Evolutionary conservation across 73 alveolate genomes (phyloP).

Genomic region (Halteria grandinella): DNA sequence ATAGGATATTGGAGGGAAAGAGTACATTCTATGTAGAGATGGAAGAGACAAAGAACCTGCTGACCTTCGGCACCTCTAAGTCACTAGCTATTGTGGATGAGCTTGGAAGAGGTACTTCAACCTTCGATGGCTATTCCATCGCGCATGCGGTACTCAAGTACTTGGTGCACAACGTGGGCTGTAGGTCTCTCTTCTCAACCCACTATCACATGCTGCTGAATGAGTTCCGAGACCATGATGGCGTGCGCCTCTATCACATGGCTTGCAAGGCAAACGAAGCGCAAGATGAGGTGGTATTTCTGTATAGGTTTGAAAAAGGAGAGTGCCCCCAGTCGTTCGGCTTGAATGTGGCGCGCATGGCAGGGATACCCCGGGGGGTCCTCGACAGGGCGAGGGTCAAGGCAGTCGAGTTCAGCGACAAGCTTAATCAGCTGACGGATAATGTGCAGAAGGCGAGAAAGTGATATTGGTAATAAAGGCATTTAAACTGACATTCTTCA

Average conservation of each 20-base stretch:
- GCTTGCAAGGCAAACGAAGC: constrained; percentile 80
- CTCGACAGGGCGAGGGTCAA: constrained; percentile 52
- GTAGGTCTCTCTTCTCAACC: constrained; percentile 92
- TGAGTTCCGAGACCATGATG: constrained; percentile 71
- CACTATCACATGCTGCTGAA: constrained; percentile 96
- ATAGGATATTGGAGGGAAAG: constrained; percentile 91
- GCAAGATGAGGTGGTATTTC: constrained; percentile 82
- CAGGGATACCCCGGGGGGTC: constrained; percentile 88
- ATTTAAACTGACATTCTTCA: too few relatives aligned
- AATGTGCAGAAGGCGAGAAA: too few relatives aligned
- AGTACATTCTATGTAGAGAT: constrained; percentile 89
- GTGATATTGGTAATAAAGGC: too few relatives aligned
- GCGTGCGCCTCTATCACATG: constrained; percentile 85
- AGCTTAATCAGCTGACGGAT: constrained; percentile 31
- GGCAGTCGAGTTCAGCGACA: constrained; percentile 49
- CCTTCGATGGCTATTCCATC: constrained; percentile 94
- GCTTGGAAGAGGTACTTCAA: constrained; percentile 93
- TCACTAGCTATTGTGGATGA: constrained; percentile 95
- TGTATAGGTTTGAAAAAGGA: constrained; percentile 90
- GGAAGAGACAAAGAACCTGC: constrained; percentile 89
- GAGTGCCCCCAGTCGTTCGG: constrained; percentile 90
- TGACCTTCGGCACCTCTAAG: constrained; percentile 78
- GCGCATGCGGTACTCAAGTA: constrained; percentile 88
- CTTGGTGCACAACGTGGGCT: constrained; percentile 73
- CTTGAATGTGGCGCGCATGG: constrained; percentile 91